Evolutionary conservation across 2,329 filamentous ascomycete species (phyloP), one percentile per base, ranked within the genome.

Genomic region (Cryphonectria parasitica): DNA sequence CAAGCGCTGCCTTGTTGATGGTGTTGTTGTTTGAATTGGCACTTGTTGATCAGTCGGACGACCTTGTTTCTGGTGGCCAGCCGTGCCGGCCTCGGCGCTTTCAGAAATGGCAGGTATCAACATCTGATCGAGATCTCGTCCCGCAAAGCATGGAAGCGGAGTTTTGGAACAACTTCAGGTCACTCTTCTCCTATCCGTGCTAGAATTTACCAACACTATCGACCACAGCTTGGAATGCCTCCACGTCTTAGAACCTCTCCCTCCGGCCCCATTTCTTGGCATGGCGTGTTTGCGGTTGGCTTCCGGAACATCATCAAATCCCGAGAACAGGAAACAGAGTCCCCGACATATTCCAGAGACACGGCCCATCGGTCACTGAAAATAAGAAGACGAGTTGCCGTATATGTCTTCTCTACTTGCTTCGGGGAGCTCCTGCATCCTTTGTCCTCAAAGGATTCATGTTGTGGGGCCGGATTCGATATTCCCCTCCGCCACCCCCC

Each of bases 101-200:
- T 61, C 34, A 31, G 49, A 52, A 64, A 31, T 31, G 66, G 69
- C 41, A 71, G 54, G 45, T 68, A 61, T 68, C 66, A 68, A 54
- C 69, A 68, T 34, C 7, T 31, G 39, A 71, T 71, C 69, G 66
- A 71, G 69, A 71, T 71, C 64, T 61, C 66, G n/a, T 58, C 36
- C 36, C 17, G 34, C 49, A 39, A 52, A 54, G 49, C 28, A 34
- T 56, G 7, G 39, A n/a, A 56, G 34, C n/a, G 49, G 7, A 28
- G 2, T 22, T 58, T 19, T 36, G 22, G 41, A 49, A 10, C 19
- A 49, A 49, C 43, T 45, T 45, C 19, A 36, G 17, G 41, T 34
- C 49, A 36, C 49, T 31, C 41, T 58, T 25, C 43, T 19, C 43
- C 17, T 45, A 17, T 17, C 4, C 17, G 13, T 43, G 41, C 2